Percentiles rank a stretch among this genome's conserved stretches.
phyloP scores from a whole-genome alignment of 345 rosid species.

The Arabidopsis arenosa region DNA sequence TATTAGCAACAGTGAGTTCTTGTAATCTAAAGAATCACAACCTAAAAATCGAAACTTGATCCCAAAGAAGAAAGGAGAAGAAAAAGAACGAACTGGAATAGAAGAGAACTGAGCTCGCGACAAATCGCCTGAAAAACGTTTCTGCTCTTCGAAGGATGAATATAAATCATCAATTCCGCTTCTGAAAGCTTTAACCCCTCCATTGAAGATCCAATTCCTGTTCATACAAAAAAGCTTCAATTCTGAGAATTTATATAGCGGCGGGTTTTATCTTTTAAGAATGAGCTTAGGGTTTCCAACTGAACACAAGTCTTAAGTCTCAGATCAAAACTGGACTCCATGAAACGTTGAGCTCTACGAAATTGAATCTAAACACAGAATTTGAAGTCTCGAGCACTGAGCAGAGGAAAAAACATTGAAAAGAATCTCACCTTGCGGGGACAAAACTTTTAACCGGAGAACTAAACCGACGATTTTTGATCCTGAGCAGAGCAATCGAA shows the following conservation, averaged over 20 bases:
- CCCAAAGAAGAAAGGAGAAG: background rate
- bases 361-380: background rate
- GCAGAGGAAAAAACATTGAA: background rate
- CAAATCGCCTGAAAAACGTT: slow-evolving; percentile 64
- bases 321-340: background rate
- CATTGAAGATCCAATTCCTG: slow-evolving; percentile 45
- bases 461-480: background rate
- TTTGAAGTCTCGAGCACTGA: background rate
- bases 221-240: background rate
- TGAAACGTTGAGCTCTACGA: background rate
- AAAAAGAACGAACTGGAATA: slow-evolving; percentile 75
- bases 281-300: background rate
- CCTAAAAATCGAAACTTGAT: background rate
- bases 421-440: background rate
- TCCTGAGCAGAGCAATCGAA: background rate
- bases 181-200: slow-evolving; percentile 72
- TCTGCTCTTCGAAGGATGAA: slow-evolving; percentile 72
- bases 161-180: slow-evolving; percentile 61
- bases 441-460: background rate
- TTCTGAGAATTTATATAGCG: background rate
- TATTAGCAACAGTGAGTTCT: background rate
- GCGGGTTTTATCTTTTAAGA: background rate
- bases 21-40: slow-evolving; percentile 3
- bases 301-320: background rate
- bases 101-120: slow-evolving; percentile 77